Evolutionary conservation across 352 stramenopile genomes (phyloP).

Genomic region (Globisporangium rhizosaccharum): DNA sequence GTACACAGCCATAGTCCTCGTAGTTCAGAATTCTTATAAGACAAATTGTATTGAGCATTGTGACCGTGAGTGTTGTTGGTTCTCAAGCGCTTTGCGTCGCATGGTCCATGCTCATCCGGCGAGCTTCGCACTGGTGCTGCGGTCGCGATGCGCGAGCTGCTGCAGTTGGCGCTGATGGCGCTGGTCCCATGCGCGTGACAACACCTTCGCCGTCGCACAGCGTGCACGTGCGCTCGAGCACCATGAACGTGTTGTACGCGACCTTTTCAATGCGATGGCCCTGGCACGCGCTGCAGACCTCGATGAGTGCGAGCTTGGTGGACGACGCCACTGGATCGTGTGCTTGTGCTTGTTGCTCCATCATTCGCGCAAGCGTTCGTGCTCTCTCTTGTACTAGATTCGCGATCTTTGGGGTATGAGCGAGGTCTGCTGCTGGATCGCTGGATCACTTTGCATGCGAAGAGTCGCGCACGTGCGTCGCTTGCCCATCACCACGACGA

Average conservation of each 20-base stretch:
- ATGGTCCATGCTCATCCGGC: background rate
- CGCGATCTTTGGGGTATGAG: too few species aligned
- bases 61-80: background rate
- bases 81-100: background rate
- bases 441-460: too few species aligned
- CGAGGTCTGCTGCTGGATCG: too few species aligned
- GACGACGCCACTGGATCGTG: background rate
- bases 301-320: conserved; percentile 15
- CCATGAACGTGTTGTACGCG: conserved; percentile 38
- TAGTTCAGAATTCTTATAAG: background rate
- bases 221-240: conserved; percentile 49
- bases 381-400: background rate
- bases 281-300: conserved; percentile 45
- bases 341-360: background rate
- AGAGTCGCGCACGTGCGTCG: background rate
- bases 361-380: background rate
- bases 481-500: background rate
- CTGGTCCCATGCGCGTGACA: conserved; percentile 5
- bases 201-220: conserved; percentile 57
- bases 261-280: conserved; percentile 59
- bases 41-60: background rate
- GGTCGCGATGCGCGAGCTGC: background rate
- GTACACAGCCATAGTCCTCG: too few species aligned
- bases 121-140: background rate
- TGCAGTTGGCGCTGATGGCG: background rate